Base-by-base conservation (phyloP, 179 eudicot species). In the Silene coronaria region DNA sequence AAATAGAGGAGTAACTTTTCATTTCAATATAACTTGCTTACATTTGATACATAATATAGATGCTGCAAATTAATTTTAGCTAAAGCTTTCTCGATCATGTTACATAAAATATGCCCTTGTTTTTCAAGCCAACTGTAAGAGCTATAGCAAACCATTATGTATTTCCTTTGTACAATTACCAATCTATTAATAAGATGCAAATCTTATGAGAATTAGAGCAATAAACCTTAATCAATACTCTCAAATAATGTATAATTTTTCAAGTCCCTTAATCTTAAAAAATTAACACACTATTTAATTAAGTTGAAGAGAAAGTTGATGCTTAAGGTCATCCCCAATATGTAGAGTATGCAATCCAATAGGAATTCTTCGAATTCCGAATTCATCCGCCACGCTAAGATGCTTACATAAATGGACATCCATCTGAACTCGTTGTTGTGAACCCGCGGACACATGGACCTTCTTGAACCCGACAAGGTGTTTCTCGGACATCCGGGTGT, bases 261-360 rank as follows among this genome's bases (percentile, higher is more conserved):
- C 24, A 59, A 64, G 10, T 70, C 27, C 16, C 69, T 51, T 32
- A 79, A 42, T 10, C 48, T 10, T 42, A 8, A 6, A 42, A 5
- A 42, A 42, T 42, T 42, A 42, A 42, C 48, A 42, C 48, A 42
- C 58, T 17, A 53, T 0, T 53, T 53, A 6, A 51, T 67, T 76
- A 77, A 76, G 78, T 75, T 84, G 75, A 67, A 85, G 68, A 63
- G 83, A 77, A 59, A 82, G 26, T 5, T 74, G 72, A 76, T 85
- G 87, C 73, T 86, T 86, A 65, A 87, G 27, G 63, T 93, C 93
- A 80, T 93, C 91, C 27, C 98, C 98, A 80, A 93, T 84, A 70
- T 91, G 97, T 57, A 92, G 84, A 38, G 75, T 83, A 76, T 95
- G 97, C 38, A 85, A 80, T 36, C 99, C 99, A 79, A 89, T 81